Evolutionary conservation across 2,329 filamentous ascomycete genomes (phyloP).

Genomic region (Xylaria sp.): DNA sequence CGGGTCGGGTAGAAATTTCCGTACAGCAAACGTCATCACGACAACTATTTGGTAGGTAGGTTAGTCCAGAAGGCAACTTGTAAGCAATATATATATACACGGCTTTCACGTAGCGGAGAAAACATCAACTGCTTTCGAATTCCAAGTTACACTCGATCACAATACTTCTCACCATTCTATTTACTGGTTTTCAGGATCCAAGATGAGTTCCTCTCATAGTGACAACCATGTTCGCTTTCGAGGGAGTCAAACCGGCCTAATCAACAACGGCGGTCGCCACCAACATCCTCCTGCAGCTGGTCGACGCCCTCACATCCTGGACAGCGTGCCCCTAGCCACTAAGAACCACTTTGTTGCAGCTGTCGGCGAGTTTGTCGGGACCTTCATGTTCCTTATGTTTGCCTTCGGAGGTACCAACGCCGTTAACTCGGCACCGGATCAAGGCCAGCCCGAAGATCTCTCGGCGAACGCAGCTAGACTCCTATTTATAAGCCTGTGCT

Average conservation of each 20-base stretch:
- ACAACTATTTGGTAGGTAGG: not conserved
- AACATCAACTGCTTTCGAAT: not conserved
- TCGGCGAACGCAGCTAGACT: slow-evolving; percentile 43
- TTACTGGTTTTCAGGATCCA: not conserved
- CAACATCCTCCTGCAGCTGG: not conserved
- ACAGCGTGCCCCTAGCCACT: slow-evolving; percentile 34
- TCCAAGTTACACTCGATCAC: not conserved
- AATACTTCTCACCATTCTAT: not conserved
- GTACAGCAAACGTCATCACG: not conserved
- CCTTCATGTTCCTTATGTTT: slow-evolving; percentile 50
- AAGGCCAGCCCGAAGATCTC: slow-evolving; percentile 36
- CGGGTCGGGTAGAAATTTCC: not conserved
- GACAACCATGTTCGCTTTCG: slow-evolving; percentile 16
- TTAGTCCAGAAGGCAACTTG: not conserved
- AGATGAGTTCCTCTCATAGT: slow-evolving; percentile 4
- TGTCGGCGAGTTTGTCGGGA: slow-evolving; percentile 48
- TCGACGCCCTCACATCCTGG: slow-evolving; percentile 38
- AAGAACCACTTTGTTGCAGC: slow-evolving; percentile 47
- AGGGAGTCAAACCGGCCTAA: not conserved
- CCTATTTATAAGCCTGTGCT: slow-evolving; percentile 51
- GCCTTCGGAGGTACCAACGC: slow-evolving; percentile 49
- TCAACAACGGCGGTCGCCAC: not conserved
- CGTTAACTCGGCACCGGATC: slow-evolving; percentile 42
- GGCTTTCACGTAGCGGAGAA: no score
- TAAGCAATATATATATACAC: not conserved